These are phyloP conservation scores for Penicillium manginii DNA, from an alignment of 495 filamentous ascomycete genomes.

Conservation along the genomic window DNA sequence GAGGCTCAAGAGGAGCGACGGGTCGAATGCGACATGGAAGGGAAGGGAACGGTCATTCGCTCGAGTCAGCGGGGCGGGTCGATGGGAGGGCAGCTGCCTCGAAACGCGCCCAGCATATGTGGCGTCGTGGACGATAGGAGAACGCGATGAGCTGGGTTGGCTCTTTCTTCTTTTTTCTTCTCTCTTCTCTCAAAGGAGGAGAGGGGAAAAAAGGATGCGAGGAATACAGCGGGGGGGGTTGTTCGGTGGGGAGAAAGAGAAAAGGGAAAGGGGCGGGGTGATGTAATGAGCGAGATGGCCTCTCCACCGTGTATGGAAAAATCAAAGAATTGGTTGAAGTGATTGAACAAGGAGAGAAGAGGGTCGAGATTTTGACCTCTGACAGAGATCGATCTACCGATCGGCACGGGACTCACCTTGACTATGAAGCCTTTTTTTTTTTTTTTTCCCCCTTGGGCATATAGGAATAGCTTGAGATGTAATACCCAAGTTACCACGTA, in stretches of 20 bases:
- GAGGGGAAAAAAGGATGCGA: constrained; percentile 13
- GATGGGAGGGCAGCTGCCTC: constrained; percentile 44
- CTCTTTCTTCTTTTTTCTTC: too few relatives aligned
- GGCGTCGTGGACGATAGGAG: constrained; percentile 24
- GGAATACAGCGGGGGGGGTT: constrained; percentile 25
- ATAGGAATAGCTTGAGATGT: too few relatives aligned
- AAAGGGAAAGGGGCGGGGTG: constrained; percentile 48
- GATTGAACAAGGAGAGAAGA: too few relatives aligned
- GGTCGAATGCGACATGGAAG: constrained; percentile 27
- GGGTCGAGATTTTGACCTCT: too few relatives aligned
- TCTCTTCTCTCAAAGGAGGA: not conserved
- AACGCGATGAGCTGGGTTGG: not conserved
- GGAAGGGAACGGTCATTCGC: constrained; percentile 31
- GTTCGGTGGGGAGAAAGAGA: constrained; percentile 27
- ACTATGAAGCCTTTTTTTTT: too few relatives aligned
- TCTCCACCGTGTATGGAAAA: constrained; percentile 3
- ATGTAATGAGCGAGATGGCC: constrained; percentile 23
- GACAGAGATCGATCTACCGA: too few relatives aligned
- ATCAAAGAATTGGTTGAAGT: too few relatives aligned
- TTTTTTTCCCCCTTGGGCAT: too few relatives aligned
- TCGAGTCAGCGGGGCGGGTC: constrained; percentile 30
- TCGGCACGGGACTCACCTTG: too few relatives aligned
- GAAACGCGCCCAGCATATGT: constrained; percentile 41
- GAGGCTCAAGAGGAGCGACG: constrained; percentile 34
- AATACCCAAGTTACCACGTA: too few relatives aligned